Percentiles rank a stretch among this genome's conserved stretches.
Evolutionary conservation across 345 rosid genomes (phyloP).

Genomic region (Acer campestre): DNA sequence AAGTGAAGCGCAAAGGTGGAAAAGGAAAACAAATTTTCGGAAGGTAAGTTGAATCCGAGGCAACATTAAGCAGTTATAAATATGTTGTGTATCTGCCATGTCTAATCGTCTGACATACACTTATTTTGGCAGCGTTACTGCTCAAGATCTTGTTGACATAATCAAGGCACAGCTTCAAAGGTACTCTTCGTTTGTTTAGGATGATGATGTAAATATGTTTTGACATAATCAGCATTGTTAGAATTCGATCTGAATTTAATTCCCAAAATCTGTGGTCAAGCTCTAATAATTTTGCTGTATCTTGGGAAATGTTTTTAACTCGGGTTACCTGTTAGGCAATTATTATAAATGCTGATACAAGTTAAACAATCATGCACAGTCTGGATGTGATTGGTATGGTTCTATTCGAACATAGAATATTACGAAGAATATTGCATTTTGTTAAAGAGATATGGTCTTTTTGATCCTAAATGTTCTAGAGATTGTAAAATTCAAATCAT

Average conservation of each 20-base stretch:
- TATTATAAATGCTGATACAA: background rate
- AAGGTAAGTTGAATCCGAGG: constrained; percentile 51
- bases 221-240: background rate
- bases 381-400: background rate
- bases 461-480: background rate
- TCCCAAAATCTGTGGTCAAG: background rate
- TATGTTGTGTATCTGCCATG: constrained; percentile 1
- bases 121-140: constrained; percentile 68
- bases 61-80: background rate
- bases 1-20: constrained; percentile 95
- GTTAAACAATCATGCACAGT: background rate
- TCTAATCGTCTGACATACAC: constrained; percentile 23
- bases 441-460: background rate
- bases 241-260: background rate
- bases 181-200: constrained; percentile 34
- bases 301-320: background rate
- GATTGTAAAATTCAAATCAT: background rate
- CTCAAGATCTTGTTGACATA: constrained; percentile 91
- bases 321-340: background rate
- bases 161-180: constrained; percentile 92
- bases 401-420: background rate
- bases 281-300: background rate
- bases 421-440: background rate
- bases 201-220: constrained; percentile 6
- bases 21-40: constrained; percentile 90